Conservation (phyloP, 345 rosid species). For the Eucalyptus grandis region DNA sequence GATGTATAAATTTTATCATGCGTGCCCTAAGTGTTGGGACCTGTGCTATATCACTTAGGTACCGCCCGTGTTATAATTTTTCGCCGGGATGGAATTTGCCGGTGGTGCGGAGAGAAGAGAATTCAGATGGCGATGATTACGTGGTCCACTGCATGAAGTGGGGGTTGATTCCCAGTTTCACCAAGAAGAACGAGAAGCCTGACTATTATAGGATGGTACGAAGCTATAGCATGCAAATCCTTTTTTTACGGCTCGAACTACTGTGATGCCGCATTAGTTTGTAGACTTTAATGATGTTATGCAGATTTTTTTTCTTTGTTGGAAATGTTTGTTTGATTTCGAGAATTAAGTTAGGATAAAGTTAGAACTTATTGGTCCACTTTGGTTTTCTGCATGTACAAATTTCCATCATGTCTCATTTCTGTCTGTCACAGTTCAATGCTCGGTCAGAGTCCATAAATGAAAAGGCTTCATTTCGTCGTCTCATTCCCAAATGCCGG, state of each 20-base stretch:
- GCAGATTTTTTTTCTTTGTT: background rate
- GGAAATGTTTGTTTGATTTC: background rate
- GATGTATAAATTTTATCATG: too few relatives aligned
- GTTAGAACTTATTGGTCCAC: background rate
- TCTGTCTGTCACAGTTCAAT: slow-evolving; percentile 51
- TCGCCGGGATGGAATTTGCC: slow-evolving; percentile 70
- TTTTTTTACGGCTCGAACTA: background rate
- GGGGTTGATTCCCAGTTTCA: slow-evolving; percentile 83
- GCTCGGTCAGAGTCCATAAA: slow-evolving; percentile 78
- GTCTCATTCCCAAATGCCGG: slow-evolving; percentile 69
- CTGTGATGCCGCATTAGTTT: background rate
- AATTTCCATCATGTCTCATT: background rate
- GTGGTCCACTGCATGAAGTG: slow-evolving; percentile 78
- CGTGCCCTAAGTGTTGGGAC: background rate
- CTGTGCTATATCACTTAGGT: slow-evolving; percentile 18
- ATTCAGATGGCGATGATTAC: slow-evolving; percentile 15
- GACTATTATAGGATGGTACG: slow-evolving; percentile 80
- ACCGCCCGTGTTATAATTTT: slow-evolving; percentile 66
- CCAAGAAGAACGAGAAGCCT: slow-evolving; percentile 69
- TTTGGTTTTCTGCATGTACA: background rate
- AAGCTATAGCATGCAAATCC: background rate
- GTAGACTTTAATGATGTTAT: background rate
- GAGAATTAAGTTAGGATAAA: background rate
- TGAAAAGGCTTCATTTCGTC: slow-evolving; percentile 87
- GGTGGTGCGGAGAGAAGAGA: slow-evolving; percentile 49